Evolutionary conservation across 129 eudicot genomes (phyloP), one percentile per base, ranked within the genome.

Genomic region (Erigeron canadensis): DNA sequence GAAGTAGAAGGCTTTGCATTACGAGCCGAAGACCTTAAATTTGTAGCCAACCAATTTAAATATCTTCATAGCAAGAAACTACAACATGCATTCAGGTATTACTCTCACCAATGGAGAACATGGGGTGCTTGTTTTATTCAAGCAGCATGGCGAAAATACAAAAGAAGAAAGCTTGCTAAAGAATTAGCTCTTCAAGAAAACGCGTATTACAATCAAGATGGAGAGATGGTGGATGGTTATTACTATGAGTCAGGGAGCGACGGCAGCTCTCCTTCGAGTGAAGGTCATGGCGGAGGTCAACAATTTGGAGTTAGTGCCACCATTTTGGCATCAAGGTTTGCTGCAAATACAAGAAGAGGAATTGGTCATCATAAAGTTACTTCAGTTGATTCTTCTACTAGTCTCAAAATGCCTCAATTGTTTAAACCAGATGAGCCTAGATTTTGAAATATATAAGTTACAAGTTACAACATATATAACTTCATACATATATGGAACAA

Each of bases 1-100:
- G 97, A 95, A 74, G 99, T 95, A 2, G 97, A 95, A 71, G 99
- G 97, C 0, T 95, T 95, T 39, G 94, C 97, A 6, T 81, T 95
- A 12, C 73, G 77, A 15, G 90, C 96, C 4, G 97, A 90, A 55
- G 97, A 90, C 79, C 89, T 95, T 6, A 88, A 82, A 68, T 95
- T 85, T 34, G 91, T 95, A 1, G 87, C 91, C 0, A 73, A 73
- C 47, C 99, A 95, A 12, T 95, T 95, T 51, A 90, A 85, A 82
- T 83, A 95, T 54, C 96, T 95, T 38, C 94, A 95, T 64, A 95
- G 97, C 84, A 95, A 82, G 85, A 86, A 82, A 42, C 87, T 90
- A 8, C 99, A 88, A 56, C 91, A 90, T 13, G 96, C 99, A 1
- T 95, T 95, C 51, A 80, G 97, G 67, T 89, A 89, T 77, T 85